phyloP scores from a whole-genome alignment of 2,329 filamentous ascomycete genomes.

The Tolypocladium ophioglossoides region DNA sequence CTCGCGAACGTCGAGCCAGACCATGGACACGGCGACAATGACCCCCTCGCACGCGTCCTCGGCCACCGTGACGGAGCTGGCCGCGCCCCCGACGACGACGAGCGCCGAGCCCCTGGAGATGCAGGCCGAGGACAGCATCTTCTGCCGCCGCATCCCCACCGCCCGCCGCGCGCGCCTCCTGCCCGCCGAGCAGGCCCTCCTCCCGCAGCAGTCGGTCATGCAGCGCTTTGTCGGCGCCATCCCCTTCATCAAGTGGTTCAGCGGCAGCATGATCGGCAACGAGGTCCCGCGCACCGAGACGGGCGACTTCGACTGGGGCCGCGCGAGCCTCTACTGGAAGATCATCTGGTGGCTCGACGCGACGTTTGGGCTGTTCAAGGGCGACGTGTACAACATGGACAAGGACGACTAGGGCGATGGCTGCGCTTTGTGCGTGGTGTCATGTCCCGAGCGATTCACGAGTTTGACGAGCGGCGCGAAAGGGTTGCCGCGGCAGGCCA shows the following conservation, averaged over 20 bases:
- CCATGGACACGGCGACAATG: constrained; percentile 46
- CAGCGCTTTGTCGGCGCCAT: constrained; percentile 55
- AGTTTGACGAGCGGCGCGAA: neutral
- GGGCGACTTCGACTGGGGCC: constrained; percentile 68
- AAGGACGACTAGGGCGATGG: constrained; percentile 39
- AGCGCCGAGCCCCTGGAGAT: constrained; percentile 17
- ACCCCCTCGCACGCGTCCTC: constrained; percentile 32
- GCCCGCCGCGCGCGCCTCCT: constrained; percentile 55
- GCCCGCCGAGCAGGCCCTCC: constrained; percentile 59
- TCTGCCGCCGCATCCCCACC: constrained; percentile 53
- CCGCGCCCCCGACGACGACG: constrained; percentile 2
- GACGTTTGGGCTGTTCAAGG: constrained; percentile 46
- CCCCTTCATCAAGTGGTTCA: constrained; percentile 63
- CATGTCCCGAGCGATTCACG: neutral
- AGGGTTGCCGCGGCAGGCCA: neutral
- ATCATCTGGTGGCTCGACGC: constrained; percentile 53
- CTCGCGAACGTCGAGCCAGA: constrained; percentile 42
- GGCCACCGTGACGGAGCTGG: constrained; percentile 30
- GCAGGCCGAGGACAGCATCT: constrained; percentile 28
- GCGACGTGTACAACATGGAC: constrained; percentile 45
- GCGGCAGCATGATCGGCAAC: constrained; percentile 61
- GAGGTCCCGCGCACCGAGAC: constrained; percentile 62
- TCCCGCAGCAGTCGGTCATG: constrained; percentile 54
- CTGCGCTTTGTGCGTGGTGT: neutral
- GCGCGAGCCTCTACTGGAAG: constrained; percentile 57